These are phyloP conservation scores for Cyclotella cryptica DNA, from an alignment of 108 stramenopile genomes.

Conservation along the genomic window DNA sequence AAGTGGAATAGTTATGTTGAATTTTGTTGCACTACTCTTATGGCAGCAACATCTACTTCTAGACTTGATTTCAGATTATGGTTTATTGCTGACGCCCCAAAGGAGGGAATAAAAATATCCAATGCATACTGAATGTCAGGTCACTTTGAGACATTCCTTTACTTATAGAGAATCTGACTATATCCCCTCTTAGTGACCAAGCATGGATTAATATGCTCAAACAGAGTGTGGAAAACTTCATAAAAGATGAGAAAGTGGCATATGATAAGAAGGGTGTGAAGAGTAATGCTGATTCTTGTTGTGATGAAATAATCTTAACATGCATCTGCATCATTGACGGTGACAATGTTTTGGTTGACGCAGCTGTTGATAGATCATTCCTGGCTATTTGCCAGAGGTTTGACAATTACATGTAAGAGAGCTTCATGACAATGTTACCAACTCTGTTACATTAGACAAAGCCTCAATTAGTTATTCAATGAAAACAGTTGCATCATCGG, in stretches of 20 bases:
- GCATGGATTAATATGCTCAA: conserved; percentile 69
- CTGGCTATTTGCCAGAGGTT: conserved; percentile 68
- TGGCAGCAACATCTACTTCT: too few relatives aligned
- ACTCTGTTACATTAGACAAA: too few relatives aligned
- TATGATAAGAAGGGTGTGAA: conserved; percentile 57
- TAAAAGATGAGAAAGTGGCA: conserved; percentile 60
- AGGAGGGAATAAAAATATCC: conserved; percentile 64
- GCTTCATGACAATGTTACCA: conserved; percentile 34
- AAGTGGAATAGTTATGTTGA: conserved; percentile 35
- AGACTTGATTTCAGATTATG: conserved; percentile 1
- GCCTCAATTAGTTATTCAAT: too few relatives aligned
- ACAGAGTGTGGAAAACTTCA: conserved; percentile 59
- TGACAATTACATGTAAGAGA: conserved; percentile 61
- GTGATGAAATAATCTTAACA: conserved; percentile 63
- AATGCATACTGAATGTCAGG: conserved; percentile 70
- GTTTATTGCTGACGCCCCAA: conserved; percentile 76
- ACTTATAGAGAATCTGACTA: conserved; percentile 71
- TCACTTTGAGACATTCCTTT: conserved; percentile 70
- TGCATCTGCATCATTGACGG: conserved; percentile 78
- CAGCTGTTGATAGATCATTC: conserved; percentile 45
- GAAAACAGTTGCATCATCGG: too few relatives aligned
- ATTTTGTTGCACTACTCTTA: too few relatives aligned
- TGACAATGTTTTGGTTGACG: conserved; percentile 68
- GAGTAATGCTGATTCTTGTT: conserved; percentile 5
- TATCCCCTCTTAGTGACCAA: conserved; percentile 65